These are phyloP conservation scores for Ophiostoma perfectum DNA, from an alignment of 2,329 filamentous ascomycete species.

Conservation along the genomic window DNA sequence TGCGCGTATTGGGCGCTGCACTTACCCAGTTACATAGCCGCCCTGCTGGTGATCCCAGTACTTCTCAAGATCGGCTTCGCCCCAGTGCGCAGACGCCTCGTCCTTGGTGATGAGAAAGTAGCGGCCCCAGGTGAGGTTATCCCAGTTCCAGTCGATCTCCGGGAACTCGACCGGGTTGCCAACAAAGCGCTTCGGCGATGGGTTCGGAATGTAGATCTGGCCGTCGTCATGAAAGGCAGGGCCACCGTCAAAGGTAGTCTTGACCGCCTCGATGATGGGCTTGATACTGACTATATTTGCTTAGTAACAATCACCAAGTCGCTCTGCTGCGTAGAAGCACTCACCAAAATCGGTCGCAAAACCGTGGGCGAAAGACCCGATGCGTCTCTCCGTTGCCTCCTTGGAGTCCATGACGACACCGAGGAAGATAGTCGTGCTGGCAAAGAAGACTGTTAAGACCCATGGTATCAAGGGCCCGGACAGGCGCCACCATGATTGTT, in stretches of 20 bases:
- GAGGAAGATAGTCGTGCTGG: neutral
- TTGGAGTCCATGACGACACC: neutral
- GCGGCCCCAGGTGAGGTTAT: conserved; percentile 16
- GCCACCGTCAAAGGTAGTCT: conserved; percentile 3
- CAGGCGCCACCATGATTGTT: neutral
- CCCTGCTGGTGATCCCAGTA: conserved; percentile 20
- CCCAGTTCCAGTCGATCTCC: conserved; percentile 17
- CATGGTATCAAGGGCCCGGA: neutral
- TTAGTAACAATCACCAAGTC: too few relatives aligned
- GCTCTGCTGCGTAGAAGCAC: too few relatives aligned
- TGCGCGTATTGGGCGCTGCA: neutral
- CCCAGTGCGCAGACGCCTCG: conserved; percentile 14
- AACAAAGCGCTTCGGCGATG: conserved; percentile 9
- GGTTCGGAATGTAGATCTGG: conserved; percentile 17
- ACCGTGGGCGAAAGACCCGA: neutral
- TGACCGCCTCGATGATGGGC: neutral
- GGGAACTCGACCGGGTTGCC: conserved; percentile 11
- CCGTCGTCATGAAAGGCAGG: conserved; percentile 15
- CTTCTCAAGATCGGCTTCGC: conserved; percentile 7
- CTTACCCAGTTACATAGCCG: conserved; percentile 23
- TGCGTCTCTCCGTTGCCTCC: neutral
- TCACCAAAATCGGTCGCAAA: neutral
- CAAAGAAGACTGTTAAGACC: neutral
- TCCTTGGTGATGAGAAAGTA: conserved; percentile 16
- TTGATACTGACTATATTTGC: neutral